These are phyloP conservation scores for Myxozyma geophila DNA, from an alignment of 805 yeast genomes.

Conservation along the genomic window DNA sequence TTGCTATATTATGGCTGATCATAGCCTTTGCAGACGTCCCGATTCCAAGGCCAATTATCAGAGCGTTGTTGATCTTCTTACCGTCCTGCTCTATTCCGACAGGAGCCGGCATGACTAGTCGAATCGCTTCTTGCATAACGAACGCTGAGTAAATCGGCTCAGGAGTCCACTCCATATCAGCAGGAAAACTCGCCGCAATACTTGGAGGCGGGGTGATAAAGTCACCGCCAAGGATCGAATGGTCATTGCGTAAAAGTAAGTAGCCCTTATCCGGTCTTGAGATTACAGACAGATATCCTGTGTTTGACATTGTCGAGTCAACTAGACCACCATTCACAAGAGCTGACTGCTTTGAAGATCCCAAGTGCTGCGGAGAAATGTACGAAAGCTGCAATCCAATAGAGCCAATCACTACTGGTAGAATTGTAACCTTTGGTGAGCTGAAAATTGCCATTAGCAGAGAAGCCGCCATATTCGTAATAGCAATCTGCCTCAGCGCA, in stretches of 20 bases:
- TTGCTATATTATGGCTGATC: conserved; percentile 16
- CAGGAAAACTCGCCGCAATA: conserved; percentile 3
- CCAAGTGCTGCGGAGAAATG: not conserved
- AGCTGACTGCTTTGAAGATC: not conserved
- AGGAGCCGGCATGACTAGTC: conserved; percentile 30
- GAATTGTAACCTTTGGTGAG: conserved; percentile 3
- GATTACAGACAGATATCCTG: conserved; percentile 33
- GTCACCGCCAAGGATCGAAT: conserved; percentile 33
- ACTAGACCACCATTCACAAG: conserved; percentile 4
- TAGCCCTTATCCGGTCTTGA: conserved; percentile 3
- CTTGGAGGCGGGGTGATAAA: conserved; percentile 16
- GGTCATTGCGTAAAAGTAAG: conserved; percentile 26
- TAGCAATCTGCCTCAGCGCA: conserved; percentile 9
- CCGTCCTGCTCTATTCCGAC: not conserved
- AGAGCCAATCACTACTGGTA: conserved; percentile 1
- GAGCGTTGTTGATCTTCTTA: conserved; percentile 13
- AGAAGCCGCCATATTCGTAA: conserved; percentile 5
- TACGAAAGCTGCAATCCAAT: conserved; percentile 2
- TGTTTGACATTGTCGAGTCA: conserved; percentile 17
- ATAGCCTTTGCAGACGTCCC: conserved; percentile 32
- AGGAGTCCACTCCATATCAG: conserved; percentile 6
- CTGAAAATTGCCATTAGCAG: conserved; percentile 2
- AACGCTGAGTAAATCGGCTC: conserved; percentile 34
- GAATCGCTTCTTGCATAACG: conserved; percentile 31
- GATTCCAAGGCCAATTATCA: conserved; percentile 33